Evolutionary conservation across 169 alveolate species (phyloP).

Genomic region (Toxoplasma gondii): DNA sequence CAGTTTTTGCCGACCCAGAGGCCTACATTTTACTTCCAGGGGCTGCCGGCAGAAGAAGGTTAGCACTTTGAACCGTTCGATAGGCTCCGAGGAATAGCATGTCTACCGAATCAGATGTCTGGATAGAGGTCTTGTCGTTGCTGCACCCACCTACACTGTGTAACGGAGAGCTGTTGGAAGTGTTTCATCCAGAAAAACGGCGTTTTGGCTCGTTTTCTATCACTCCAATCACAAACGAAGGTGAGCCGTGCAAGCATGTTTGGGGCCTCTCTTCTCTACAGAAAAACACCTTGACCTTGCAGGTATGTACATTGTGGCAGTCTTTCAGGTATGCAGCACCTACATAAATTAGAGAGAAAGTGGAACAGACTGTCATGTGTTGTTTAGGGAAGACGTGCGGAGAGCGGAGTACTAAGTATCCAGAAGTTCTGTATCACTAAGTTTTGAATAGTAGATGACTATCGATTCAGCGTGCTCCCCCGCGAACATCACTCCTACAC

Average conservation of each 20-base stretch:
- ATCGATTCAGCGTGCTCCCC: too few relatives aligned
- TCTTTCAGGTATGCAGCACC: constrained; percentile 43
- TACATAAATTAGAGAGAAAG: not conserved
- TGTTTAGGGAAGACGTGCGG: constrained; percentile 32
- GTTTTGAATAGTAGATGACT: not conserved
- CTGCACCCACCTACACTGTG: constrained; percentile 20
- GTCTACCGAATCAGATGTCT: constrained; percentile 33
- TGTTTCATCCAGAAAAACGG: not conserved
- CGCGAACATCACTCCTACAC: too few relatives aligned
- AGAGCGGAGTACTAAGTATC: constrained; percentile 40
- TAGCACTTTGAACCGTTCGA: not conserved
- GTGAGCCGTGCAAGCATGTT: not conserved
- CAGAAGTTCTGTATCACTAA: constrained; percentile 56
- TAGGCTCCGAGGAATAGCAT: not conserved
- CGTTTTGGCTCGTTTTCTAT: constrained; percentile 29
- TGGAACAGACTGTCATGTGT: not conserved
- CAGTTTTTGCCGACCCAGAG: constrained; percentile 50
- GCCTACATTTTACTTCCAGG: constrained; percentile 43
- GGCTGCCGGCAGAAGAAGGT: constrained; percentile 43
- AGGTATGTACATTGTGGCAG: constrained; percentile 51
- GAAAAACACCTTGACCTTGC: not conserved
- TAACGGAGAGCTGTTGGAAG: constrained; percentile 26
- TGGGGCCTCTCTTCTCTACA: not conserved
- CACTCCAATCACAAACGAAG: not conserved
- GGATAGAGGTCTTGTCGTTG: constrained; percentile 54